Evolutionary conservation across 2,329 filamentous ascomycete genomes (phyloP).

Genomic region (Fusarium sp.): DNA sequence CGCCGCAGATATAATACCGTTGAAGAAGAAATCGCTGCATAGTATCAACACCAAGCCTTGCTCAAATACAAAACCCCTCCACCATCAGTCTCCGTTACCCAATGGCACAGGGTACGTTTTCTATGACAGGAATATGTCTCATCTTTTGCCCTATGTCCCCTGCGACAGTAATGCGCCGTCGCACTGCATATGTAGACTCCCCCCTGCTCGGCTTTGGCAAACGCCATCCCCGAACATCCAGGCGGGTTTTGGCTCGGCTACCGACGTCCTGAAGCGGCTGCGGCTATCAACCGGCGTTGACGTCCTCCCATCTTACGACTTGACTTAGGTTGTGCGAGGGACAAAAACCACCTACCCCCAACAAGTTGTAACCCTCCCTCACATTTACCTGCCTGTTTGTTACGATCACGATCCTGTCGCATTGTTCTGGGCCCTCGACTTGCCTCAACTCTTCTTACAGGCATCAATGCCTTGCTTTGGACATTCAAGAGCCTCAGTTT

Average conservation of each 20-base stretch:
- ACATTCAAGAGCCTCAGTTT: slow-evolving; percentile 6
- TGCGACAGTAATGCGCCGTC: slow-evolving; percentile 21
- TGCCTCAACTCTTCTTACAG: slow-evolving; percentile 3
- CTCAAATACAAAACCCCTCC: slow-evolving; percentile 4
- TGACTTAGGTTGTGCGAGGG: slow-evolving; percentile 1
- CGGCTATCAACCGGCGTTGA: slow-evolving; percentile 16
- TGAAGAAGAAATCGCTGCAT: slow-evolving; percentile 4
- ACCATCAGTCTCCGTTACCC: slow-evolving; percentile 5
- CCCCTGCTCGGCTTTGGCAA: slow-evolving; percentile 35
- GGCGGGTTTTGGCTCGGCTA: slow-evolving; percentile 41
- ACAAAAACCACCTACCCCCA: slow-evolving; percentile 42
- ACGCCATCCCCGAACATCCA: slow-evolving; percentile 35
- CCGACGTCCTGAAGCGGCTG: slow-evolving; percentile 33
- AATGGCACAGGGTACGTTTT: slow-evolving; percentile 24
- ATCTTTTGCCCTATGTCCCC: neutral
- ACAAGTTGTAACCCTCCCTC: slow-evolving; percentile 16
- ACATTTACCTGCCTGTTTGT: slow-evolving; percentile 14
- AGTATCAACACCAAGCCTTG: slow-evolving; percentile 17
- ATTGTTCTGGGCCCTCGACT: neutral
- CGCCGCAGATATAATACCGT: slow-evolving; percentile 2
- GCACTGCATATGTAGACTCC: slow-evolving; percentile 7
- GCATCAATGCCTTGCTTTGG: slow-evolving; percentile 1
- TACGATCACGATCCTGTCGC: slow-evolving; percentile 17
- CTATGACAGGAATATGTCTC: slow-evolving; percentile 39
- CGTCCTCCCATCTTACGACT: slow-evolving; percentile 33